Conservation (phyloP, 1,284 basidiomycete species). For the Lignosus rhinocerotis region DNA sequence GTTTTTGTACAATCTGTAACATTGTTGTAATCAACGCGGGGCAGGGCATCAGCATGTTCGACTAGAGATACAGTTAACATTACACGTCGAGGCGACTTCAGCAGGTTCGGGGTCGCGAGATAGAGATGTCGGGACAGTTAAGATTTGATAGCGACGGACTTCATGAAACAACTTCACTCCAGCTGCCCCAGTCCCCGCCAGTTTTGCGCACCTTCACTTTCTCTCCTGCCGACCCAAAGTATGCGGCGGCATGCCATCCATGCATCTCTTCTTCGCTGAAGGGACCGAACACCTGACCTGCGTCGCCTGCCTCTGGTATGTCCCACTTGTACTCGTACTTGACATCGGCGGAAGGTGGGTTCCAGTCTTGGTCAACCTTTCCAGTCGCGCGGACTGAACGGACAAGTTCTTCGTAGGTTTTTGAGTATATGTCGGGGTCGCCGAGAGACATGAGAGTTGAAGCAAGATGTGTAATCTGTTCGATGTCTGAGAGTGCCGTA, state of each 20-base stretch:
- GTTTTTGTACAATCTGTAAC: slow-evolving; percentile 1
- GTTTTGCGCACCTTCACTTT: slow-evolving; percentile 67
- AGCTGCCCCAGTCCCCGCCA: slow-evolving; percentile 69
- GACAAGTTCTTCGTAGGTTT: slow-evolving; percentile 81
- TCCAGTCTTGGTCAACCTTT: slow-evolving; percentile 67
- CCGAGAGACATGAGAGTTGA: slow-evolving; percentile 82
- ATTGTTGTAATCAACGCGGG: background rate
- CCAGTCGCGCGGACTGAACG: slow-evolving; percentile 72
- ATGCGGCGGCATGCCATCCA: slow-evolving; percentile 72
- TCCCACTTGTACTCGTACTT: slow-evolving; percentile 82
- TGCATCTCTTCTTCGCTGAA: slow-evolving; percentile 76
- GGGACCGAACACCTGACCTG: slow-evolving; percentile 68
- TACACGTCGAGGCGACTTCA: slow-evolving; percentile 25
- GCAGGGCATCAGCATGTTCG: slow-evolving; percentile 11
- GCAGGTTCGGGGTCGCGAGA: background rate
- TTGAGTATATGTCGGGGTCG: slow-evolving; percentile 81
- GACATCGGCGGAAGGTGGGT: slow-evolving; percentile 73
- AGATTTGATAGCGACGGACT: background rate
- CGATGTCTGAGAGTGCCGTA: slow-evolving; percentile 54
- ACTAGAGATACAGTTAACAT: slow-evolving; percentile 30
- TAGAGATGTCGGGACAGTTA: background rate
- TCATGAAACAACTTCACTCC: slow-evolving; percentile 62
- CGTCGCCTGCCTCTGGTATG: slow-evolving; percentile 45
- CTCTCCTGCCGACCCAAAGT: slow-evolving; percentile 73
- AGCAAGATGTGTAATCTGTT: slow-evolving; percentile 77